phyloP scores from a whole-genome alignment of 345 rosid genomes.

The Gossypium herbaceum region DNA sequence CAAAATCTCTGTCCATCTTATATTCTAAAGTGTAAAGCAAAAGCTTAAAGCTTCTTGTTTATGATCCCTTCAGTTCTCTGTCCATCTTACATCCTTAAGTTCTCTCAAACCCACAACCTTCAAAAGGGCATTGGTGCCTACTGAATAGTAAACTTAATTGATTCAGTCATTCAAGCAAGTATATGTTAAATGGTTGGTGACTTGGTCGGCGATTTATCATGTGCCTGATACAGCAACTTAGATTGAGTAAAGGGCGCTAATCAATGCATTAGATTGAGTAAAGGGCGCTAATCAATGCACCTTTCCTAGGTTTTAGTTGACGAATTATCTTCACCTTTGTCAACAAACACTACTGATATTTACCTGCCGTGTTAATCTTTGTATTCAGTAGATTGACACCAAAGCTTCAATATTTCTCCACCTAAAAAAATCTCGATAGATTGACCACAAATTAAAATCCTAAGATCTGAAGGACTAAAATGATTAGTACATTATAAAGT shows the following conservation, averaged over 20 bases:
- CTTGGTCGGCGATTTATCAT: not conserved
- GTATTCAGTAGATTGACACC: not conserved
- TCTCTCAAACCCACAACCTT: too few species aligned
- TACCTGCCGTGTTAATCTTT: not conserved
- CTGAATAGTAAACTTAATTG: not conserved
- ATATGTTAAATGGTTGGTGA: not conserved
- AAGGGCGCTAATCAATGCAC: not conserved
- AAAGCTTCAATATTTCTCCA: not conserved
- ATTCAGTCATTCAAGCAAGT: too few species aligned
- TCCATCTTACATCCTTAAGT: not conserved
- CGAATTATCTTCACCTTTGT: not conserved
- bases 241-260: not conserved
- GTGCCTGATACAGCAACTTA: not conserved
- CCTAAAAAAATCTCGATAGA: not conserved
- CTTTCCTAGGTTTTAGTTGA: not conserved
- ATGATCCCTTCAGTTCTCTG: too few species aligned
- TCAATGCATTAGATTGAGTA: not conserved
- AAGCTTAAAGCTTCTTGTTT: not conserved
- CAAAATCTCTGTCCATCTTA: not conserved
- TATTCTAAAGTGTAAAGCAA: not conserved
- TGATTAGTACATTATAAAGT: not conserved
- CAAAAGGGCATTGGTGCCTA: too few species aligned
- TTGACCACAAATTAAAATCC: not conserved
- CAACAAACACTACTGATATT: constrained; percentile 8
- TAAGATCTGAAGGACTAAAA: not conserved